Evolutionary conservation across 768 basidiomycete species (phyloP).

Genomic region (Mycena olivaceomarginata): DNA sequence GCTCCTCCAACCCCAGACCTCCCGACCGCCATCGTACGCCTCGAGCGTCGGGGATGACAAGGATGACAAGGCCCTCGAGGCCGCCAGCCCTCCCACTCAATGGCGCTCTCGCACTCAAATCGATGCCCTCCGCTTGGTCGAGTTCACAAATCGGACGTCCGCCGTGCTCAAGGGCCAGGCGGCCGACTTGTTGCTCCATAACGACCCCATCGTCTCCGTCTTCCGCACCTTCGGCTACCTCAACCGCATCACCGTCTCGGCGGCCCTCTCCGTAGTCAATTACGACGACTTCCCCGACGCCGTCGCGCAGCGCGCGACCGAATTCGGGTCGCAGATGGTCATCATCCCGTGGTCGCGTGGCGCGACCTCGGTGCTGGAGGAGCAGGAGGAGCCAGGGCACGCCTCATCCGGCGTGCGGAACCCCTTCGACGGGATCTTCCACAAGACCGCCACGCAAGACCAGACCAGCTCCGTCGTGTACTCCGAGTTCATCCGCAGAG

Average conservation of each 20-base stretch:
- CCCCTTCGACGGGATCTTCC: conserved; percentile 90
- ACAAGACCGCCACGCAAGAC: conserved; percentile 67
- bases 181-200: conserved; percentile 79
- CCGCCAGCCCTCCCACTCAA: conserved; percentile 6
- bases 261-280: conserved; percentile 86
- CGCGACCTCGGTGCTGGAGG: conserved; percentile 50
- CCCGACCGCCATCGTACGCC: conserved; percentile 4
- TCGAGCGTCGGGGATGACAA: conserved; percentile 53
- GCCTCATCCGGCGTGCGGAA: conserved; percentile 59
- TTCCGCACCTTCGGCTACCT: conserved; percentile 88
- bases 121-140: conserved; percentile 91
- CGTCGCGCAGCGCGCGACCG: conserved; percentile 76
- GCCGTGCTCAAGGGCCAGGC: conserved; percentile 90
- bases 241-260: conserved; percentile 78
- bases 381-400: conserved; percentile 49
- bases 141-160: conserved; percentile 92
- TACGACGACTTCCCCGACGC: conserved; percentile 82
- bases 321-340: conserved; percentile 81
- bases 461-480: conserved; percentile 76
- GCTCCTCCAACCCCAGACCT: conserved; percentile 71
- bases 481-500: conserved; percentile 89
- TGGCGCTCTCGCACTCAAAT: conserved; percentile 63
- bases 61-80: conserved; percentile 45
- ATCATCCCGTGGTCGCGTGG: conserved; percentile 90
- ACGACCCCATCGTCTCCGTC: conserved; percentile 83